Conservation (phyloP, 257 asterid species). For the Solanum etuberosum region DNA sequence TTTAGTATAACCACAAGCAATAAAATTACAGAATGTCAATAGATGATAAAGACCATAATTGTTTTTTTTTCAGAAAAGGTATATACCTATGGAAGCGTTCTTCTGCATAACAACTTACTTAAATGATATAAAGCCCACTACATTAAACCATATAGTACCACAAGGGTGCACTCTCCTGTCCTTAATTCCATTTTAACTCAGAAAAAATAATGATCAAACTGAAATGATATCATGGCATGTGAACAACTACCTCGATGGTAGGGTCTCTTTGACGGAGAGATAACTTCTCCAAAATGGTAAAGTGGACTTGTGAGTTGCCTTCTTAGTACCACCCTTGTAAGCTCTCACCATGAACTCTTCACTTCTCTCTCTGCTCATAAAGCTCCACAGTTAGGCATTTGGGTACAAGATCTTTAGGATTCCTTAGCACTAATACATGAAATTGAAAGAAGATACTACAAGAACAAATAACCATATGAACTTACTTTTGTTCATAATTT, state of each 20-base stretch:
- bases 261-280: constrained; percentile 74
- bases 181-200: not conserved
- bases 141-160: not conserved
- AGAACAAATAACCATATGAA: not conserved
- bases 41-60: not conserved
- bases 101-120: not conserved
- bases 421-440: not conserved
- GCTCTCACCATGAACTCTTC: constrained; percentile 96
- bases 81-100: not conserved
- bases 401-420: not conserved
- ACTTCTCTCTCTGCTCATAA: constrained; percentile 62
- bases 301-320: constrained; percentile 79
- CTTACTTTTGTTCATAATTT: constrained; percentile 55
- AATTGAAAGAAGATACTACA: not conserved
- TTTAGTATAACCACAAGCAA: not conserved
- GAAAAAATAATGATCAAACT: not conserved
- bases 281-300: constrained; percentile 71
- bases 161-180: not conserved
- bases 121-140: not conserved
- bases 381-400: not conserved
- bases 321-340: constrained; percentile 77
- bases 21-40: not conserved
- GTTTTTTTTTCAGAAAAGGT: not conserved
- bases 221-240: not conserved
- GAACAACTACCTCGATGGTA: constrained; percentile 64